These are phyloP conservation scores for Penicillium sp. DNA, from an alignment of 2,329 filamentous ascomycete species.

Conservation along the genomic window DNA sequence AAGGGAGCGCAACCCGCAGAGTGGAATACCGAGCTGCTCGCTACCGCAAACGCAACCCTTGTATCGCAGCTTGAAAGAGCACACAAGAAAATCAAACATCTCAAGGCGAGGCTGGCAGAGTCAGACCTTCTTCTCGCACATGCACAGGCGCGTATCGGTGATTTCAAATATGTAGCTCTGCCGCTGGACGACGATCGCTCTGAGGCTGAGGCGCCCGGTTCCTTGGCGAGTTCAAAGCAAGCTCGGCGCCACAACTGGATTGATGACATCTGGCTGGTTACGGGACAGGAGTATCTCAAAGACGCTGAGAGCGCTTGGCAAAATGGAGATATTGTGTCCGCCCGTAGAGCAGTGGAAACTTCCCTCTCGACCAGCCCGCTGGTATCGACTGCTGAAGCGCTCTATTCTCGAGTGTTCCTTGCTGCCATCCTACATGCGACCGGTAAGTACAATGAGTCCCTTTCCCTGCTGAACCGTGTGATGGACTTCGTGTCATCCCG, in stretches of 20 bases:
- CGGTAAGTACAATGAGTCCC: conserved; percentile 17
- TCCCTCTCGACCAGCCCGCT: conserved; percentile 8
- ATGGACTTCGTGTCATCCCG: background rate
- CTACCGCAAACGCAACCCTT: background rate
- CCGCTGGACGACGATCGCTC: background rate
- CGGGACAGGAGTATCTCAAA: conserved; percentile 1
- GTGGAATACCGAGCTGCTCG: background rate
- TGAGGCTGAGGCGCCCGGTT: background rate
- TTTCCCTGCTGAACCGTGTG: conserved; percentile 8
- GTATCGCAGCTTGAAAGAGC: background rate
- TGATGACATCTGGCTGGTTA: conserved; percentile 22
- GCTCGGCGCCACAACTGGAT: conserved; percentile 11
- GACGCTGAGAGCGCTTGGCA: conserved; percentile 20
- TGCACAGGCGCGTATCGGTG: background rate
- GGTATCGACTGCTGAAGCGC: conserved; percentile 10
- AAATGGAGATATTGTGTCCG: conserved; percentile 10
- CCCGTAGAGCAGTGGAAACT: conserved; percentile 11
- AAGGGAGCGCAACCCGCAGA: background rate
- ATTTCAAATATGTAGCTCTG: background rate
- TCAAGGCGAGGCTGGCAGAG: background rate
- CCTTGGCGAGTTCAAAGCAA: background rate
- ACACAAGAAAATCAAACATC: background rate
- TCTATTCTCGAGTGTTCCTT: conserved; percentile 19
- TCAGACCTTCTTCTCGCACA: background rate
- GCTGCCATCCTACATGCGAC: conserved; percentile 15